Evolutionary conservation across 1,139 yeast genomes (phyloP), one percentile per base, ranked within the genome.

Genomic region (Pneumocystis jirovecii): DNA sequence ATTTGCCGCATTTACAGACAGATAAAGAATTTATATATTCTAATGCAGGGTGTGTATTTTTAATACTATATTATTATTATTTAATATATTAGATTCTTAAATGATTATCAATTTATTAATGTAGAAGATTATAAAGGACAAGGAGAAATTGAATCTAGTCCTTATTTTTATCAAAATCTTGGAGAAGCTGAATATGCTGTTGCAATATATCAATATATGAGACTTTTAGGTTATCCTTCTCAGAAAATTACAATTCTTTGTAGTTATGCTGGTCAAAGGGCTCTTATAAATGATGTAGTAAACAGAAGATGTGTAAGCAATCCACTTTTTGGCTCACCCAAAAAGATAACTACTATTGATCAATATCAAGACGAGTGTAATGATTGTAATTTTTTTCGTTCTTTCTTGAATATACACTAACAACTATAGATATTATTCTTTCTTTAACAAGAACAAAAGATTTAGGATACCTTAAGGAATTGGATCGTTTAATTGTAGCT

Each of bases 151-250:
- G 75, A 74, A 64, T 73, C 73, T 1, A 66, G 70, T 1, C 71
- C 74, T 8, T 74, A 70, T 1, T 68, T 70, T 61, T 72, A 71
- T 68, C 78, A 80, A 66, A 80, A 80, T 67, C 69, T 81, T 12
- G 80, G 77, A 12, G 87, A 84, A 69, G 87, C 87, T 0, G 85
- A 82, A 68, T 81, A 76, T 68, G 76, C 81, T 17, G 82, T 82
- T 10, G 74, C 76, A 0, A 69, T 83, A 10, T 83, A 76, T 70
- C 78, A 77, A 72, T 83, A 81, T 69, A 74, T 84, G 80, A 71
- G 80, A 34, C 70, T 77, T 2, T 68, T 79, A 25, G 84, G 83
- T 0, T 82, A 82, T 69, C 78, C 83, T 0, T 65, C 70, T 0
- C 69, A 71, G 0, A 70, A 71, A 21, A 78, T 85, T 29, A 75